Conservation (phyloP, 176 grass and related monocot genomes). For the Puya raimondii region DNA sequence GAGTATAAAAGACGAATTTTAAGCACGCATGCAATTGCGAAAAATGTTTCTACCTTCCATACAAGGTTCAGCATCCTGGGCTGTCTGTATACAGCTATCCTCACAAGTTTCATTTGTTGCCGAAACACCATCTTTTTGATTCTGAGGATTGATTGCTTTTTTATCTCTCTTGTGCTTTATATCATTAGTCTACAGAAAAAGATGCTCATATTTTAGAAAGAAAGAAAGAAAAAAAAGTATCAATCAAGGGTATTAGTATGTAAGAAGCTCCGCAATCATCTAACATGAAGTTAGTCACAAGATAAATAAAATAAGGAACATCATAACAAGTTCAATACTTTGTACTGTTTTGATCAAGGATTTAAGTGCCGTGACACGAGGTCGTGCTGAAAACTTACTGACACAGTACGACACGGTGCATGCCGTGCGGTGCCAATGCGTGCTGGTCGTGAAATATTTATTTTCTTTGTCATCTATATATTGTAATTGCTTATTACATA, state of each 20-base stretch:
- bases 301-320: too few relatives aligned
- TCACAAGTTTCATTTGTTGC: constrained; percentile 31
- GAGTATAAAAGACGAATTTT: neutral
- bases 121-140: constrained; percentile 25
- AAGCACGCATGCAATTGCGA: neutral
- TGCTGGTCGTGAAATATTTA: too few relatives aligned
- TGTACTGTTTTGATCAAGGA: too few relatives aligned
- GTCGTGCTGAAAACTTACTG: too few relatives aligned
- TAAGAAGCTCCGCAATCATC: neutral
- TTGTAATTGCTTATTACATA: too few relatives aligned
- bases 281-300: neutral
- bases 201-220: neutral
- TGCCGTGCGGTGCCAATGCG: too few relatives aligned
- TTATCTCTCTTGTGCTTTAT: constrained; percentile 20
- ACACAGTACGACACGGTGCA: too few relatives aligned
- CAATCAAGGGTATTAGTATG: neutral
- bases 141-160: constrained; percentile 19
- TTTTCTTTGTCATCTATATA: too few relatives aligned
- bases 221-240: too few relatives aligned
- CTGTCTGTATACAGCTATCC: constrained; percentile 21
- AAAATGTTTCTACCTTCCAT: constrained; percentile 26
- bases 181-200: constrained; percentile 34
- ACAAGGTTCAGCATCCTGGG: constrained; percentile 28
- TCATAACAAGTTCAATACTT: too few relatives aligned
- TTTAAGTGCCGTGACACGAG: too few relatives aligned